A percentile compares a stretch with the other conserved stretches of the same genome.
Conservation (phyloP, 306 rosid species). For the Gastrolobium villosum region DNA sequence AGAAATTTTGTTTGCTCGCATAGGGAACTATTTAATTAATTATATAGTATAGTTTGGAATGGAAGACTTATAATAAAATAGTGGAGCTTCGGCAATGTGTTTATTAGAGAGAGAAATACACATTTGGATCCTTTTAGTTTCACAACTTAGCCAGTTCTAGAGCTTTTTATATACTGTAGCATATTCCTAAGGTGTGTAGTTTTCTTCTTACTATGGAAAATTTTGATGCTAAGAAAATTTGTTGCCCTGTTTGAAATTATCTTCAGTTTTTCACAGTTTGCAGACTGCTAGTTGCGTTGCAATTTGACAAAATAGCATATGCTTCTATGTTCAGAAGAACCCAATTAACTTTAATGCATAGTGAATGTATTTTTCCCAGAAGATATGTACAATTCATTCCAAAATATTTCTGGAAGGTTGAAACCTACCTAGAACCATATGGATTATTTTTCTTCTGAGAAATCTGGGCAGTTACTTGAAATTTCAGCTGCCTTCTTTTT, state of each 20-base stretch:
- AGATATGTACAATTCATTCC: neutral
- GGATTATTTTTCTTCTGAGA: constrained; percentile 22
- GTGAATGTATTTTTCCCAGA: constrained; percentile 11
- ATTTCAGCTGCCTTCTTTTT: constrained; percentile 21
- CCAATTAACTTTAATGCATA: constrained; percentile 20
- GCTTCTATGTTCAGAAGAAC: constrained; percentile 14
- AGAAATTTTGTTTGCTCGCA: neutral
- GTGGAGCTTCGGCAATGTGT: neutral
- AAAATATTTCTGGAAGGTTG: constrained; percentile 22
- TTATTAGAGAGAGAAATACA: neutral
- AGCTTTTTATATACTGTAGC: neutral
- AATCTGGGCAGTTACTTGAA: constrained; percentile 25
- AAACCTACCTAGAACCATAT: constrained; percentile 14
- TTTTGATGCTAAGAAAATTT: constrained; percentile 10
- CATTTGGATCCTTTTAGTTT: constrained; percentile 6
- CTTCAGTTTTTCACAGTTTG: neutral
- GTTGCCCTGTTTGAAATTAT: neutral
- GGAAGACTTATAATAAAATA: neutral
- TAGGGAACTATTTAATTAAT: neutral
- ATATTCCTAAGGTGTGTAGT: neutral
- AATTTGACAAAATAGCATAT: neutral
- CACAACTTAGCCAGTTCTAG: constrained; percentile 11
- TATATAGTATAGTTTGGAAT: too few relatives aligned
- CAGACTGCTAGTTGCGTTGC: neutral
- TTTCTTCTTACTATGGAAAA: neutral